A percentile compares a stretch with the other conserved stretches of the same genome.
These are phyloP conservation scores for Lolium rigidum DNA, from an alignment of 176 grass and related monocot species.

Conservation along the genomic window DNA sequence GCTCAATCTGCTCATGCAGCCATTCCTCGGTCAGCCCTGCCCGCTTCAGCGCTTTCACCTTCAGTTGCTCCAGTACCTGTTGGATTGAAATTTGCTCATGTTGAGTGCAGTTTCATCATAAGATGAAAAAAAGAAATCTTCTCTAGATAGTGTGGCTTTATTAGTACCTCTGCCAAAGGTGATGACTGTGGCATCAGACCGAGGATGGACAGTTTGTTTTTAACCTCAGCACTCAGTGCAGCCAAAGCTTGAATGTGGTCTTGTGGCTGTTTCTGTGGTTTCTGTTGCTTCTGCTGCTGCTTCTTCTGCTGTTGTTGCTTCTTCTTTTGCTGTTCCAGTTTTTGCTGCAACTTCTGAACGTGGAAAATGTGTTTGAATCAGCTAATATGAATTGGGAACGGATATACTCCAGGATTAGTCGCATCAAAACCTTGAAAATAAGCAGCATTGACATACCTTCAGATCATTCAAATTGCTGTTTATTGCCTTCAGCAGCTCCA, in stretches of 20 bases:
- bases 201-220: slow-evolving; percentile 59
- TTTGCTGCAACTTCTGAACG: slow-evolving; percentile 52
- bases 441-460: slow-evolving; percentile 56
- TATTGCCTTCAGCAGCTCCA: slow-evolving; percentile 82
- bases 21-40: slow-evolving; percentile 53
- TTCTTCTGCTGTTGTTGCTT: slow-evolving; percentile 59
- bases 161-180: slow-evolving; percentile 60
- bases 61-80: slow-evolving; percentile 43
- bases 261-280: slow-evolving; percentile 52
- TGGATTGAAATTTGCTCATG: not conserved
- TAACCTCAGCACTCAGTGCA: slow-evolving; percentile 66
- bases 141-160: not conserved
- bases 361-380: slow-evolving; percentile 29
- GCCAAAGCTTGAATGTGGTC: slow-evolving; percentile 70
- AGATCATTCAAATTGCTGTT: slow-evolving; percentile 86
- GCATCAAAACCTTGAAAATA: not conserved
- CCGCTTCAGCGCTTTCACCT: slow-evolving; percentile 51
- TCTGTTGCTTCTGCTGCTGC: slow-evolving; percentile 65
- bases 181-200: slow-evolving; percentile 60
- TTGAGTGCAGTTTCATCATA: not conserved
- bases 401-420: not conserved
- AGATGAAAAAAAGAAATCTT: not conserved
- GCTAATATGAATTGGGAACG: not conserved
- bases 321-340: slow-evolving; percentile 58
- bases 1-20: slow-evolving; percentile 45